phyloP scores from a whole-genome alignment of 768 basidiomycete species.

The Pleurotus platypus region DNA sequence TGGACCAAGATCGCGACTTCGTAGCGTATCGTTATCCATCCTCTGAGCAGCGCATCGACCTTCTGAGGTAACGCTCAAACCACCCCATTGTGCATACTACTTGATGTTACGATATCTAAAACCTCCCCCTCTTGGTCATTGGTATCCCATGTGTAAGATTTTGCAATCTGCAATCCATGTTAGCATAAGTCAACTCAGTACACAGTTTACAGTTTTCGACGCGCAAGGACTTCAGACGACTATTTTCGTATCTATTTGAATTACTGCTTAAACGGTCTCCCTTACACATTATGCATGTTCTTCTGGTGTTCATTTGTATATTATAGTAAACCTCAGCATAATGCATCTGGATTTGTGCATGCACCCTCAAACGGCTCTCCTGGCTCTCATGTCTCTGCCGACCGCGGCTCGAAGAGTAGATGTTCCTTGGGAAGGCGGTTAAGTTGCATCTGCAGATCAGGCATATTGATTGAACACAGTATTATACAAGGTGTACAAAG shows the following conservation, averaged over 20 bases:
- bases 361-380: neutral
- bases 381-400: neutral
- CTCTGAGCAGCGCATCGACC: slow-evolving; percentile 62
- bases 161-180: neutral
- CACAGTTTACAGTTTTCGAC: neutral
- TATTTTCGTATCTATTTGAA: neutral
- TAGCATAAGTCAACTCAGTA: neutral
- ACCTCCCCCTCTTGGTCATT: neutral
- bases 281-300: neutral
- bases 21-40: slow-evolving; percentile 88
- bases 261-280: no score
- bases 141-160: neutral
- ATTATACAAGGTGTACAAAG: no score
- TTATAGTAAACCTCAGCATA: slow-evolving; percentile 1
- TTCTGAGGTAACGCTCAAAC: slow-evolving; percentile 37
- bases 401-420: slow-evolving; percentile 25
- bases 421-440: slow-evolving; percentile 17
- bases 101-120: slow-evolving; percentile 1
- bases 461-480: no score
- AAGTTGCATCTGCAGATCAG: no score
- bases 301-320: slow-evolving; percentile 1
- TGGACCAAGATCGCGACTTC: slow-evolving; percentile 84
- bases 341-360: neutral
- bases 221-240: neutral
- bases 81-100: neutral